phyloP scores from a whole-genome alignment of 2,329 filamentous ascomycete species.

The Paracamarosporium sp. region DNA sequence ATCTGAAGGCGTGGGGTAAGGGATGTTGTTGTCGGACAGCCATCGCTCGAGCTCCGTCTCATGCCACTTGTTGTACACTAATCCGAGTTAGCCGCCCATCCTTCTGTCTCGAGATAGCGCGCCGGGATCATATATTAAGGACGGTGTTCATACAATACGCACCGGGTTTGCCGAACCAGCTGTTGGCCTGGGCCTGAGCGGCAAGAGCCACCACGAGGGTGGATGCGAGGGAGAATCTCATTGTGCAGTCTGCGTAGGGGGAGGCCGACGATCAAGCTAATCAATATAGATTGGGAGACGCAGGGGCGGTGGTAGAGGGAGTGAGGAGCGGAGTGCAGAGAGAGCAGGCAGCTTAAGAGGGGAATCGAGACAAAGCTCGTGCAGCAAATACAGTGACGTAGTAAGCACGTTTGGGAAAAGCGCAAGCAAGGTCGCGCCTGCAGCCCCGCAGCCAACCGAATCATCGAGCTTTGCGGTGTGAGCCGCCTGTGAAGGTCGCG shows the following conservation, averaged over 20 bases:
- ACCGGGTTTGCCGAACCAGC: conserved; percentile 89
- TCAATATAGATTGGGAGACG: conserved; percentile 29
- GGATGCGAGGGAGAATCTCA: conserved; percentile 77
- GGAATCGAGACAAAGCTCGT: conserved; percentile 24
- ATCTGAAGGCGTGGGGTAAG: conserved; percentile 87
- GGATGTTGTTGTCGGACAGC: conserved; percentile 90
- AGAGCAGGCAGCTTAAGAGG: conserved; percentile 28
- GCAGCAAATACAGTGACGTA: conserved; percentile 35
- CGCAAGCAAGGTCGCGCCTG: conserved; percentile 26
- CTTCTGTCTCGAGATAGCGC: neutral
- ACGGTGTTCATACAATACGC: conserved; percentile 49
- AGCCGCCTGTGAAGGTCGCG: neutral
- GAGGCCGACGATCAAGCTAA: conserved; percentile 21
- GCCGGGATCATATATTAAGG: neutral
- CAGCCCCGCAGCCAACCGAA: conserved; percentile 26
- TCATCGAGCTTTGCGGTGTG: conserved; percentile 8
- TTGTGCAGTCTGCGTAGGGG: conserved; percentile 51
- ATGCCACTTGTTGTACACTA: conserved; percentile 99
- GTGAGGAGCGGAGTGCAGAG: conserved; percentile 12
- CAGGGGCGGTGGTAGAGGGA: conserved; percentile 15
- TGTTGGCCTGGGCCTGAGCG: conserved; percentile 72
- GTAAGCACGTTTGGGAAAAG: conserved; percentile 28
- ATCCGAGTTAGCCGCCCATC: conserved; percentile 31
- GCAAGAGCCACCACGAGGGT: conserved; percentile 75
- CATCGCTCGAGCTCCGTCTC: conserved; percentile 96